Conservation (phyloP, 2,329 filamentous ascomycete genomes). For the Fusarium sp. region DNA sequence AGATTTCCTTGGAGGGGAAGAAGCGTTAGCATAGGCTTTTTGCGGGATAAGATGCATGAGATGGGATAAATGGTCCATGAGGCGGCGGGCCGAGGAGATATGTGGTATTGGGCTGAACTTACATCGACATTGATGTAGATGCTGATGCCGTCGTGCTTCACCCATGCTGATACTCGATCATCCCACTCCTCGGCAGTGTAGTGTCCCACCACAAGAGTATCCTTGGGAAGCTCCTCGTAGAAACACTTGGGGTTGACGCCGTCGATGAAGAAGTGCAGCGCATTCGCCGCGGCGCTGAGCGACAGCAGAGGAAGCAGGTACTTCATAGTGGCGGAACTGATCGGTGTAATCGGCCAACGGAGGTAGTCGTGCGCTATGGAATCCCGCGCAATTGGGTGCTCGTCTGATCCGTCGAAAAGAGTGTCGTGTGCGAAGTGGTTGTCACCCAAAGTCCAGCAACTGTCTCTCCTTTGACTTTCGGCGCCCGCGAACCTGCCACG, state of each 20-base stretch:
- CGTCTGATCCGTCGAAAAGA: conserved; percentile 11
- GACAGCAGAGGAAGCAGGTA: conserved; percentile 76
- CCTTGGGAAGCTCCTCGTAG: conserved; percentile 97
- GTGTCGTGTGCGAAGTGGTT: conserved; percentile 28
- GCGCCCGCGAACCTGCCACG: conserved; percentile 65
- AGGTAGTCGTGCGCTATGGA: conserved; percentile 10
- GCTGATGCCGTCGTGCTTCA: conserved; percentile 80
- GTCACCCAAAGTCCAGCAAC: conserved; percentile 27
- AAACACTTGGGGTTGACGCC: conserved; percentile 92
- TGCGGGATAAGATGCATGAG: conserved; percentile 8
- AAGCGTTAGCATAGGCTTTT: conserved; percentile 18
- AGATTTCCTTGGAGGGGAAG: conserved; percentile 78
- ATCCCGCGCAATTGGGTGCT: conserved; percentile 36
- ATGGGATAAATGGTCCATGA: neutral
- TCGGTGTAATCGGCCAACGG: neutral
- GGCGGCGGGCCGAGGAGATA: neutral
- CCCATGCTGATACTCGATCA: conserved; percentile 77
- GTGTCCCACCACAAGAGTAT: conserved; percentile 94
- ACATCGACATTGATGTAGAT: conserved; percentile 94
- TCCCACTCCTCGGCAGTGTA: conserved; percentile 91
- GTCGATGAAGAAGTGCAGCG: conserved; percentile 97
- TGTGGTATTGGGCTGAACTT: conserved; percentile 50
- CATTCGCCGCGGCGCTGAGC: conserved; percentile 77
- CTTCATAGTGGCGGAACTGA: conserved; percentile 64
- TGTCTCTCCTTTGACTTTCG: conserved; percentile 36